phyloP scores from a whole-genome alignment of 2,329 filamentous ascomycete species.

The Colletotrichum theobromicola region DNA sequence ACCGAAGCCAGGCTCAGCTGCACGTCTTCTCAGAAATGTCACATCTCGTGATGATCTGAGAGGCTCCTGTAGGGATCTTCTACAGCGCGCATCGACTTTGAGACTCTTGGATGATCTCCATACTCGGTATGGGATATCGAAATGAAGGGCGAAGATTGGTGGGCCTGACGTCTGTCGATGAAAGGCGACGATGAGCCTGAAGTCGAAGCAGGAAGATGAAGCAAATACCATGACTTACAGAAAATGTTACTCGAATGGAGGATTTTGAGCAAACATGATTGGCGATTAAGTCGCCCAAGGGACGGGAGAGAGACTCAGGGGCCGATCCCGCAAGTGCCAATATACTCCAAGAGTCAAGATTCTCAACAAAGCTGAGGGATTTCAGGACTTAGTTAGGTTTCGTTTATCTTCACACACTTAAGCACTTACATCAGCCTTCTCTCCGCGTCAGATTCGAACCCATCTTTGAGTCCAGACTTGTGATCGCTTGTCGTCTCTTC shows the following conservation, averaged over 20 bases:
- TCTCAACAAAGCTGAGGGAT: not conserved
- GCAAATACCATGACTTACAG: not conserved
- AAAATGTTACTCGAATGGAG: not conserved
- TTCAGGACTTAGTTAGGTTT: too few relatives aligned
- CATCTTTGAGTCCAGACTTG: not conserved
- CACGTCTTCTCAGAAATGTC: not conserved
- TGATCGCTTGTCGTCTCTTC: not conserved
- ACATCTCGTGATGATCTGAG: not conserved
- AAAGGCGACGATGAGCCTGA: not conserved
- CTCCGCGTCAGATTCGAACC: not conserved
- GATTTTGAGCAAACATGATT: not conserved
- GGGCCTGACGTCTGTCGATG: not conserved
- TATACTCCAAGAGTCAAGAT: not conserved
- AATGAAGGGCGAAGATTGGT: not conserved
- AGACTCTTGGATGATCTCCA: not conserved
- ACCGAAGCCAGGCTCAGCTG: accelerated
- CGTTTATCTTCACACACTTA: too few relatives aligned
- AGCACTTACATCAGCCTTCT: not conserved
- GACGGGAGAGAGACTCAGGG: not conserved
- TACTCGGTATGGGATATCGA: not conserved
- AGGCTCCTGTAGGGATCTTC: not conserved
- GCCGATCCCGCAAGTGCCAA: not conserved
- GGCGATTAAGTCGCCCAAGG: not conserved
- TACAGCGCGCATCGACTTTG: not conserved
- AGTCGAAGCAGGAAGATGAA: too few relatives aligned